These are phyloP conservation scores for Zymoseptoria crescenta DNA, from an alignment of 2,329 filamentous ascomycete species.

Conservation along the genomic window DNA sequence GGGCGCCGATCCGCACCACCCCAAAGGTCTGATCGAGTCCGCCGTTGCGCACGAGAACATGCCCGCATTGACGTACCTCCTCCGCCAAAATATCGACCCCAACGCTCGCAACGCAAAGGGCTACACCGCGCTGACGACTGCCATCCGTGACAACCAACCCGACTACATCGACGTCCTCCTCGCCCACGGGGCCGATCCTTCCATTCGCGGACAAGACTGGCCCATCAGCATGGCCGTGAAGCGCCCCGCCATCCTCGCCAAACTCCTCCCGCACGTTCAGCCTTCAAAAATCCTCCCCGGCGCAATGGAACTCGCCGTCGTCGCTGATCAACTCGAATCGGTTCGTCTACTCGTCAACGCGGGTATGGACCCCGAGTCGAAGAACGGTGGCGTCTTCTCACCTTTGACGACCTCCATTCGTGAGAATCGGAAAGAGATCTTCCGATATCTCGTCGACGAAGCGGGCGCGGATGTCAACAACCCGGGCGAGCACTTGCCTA, in stretches of 20 bases:
- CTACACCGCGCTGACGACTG: slow-evolving; percentile 56
- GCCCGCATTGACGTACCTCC: slow-evolving; percentile 52
- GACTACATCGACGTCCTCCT: slow-evolving; percentile 55
- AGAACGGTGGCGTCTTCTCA: slow-evolving; percentile 65
- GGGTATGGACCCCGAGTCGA: slow-evolving; percentile 61
- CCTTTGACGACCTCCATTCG: slow-evolving; percentile 60
- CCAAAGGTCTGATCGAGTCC: slow-evolving; percentile 59
- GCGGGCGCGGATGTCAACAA: slow-evolving; percentile 57
- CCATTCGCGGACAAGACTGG: slow-evolving; percentile 60
- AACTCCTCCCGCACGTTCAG: slow-evolving; percentile 49
- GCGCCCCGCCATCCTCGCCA: slow-evolving; percentile 52
- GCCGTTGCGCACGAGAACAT: slow-evolving; percentile 56
- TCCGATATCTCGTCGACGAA: slow-evolving; percentile 47
- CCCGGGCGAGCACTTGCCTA: slow-evolving; percentile 62
- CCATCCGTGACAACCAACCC: slow-evolving; percentile 52
- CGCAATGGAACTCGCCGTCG: slow-evolving; percentile 59
- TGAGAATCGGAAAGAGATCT: slow-evolving; percentile 54
- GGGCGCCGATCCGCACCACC: slow-evolving; percentile 51
- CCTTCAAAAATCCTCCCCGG: slow-evolving; percentile 58
- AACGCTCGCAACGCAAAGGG: slow-evolving; percentile 47
- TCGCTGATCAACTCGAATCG: slow-evolving; percentile 58
- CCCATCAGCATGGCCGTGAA: slow-evolving; percentile 61
- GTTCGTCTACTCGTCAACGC: slow-evolving; percentile 58
- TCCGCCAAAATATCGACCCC: slow-evolving; percentile 52
- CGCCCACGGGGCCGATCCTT: slow-evolving; percentile 52